Percentiles rank a stretch among this genome's conserved stretches.
phyloP scores from a whole-genome alignment of 192 early-diverging fungal species.

The Backusella liffmaniae region DNA sequence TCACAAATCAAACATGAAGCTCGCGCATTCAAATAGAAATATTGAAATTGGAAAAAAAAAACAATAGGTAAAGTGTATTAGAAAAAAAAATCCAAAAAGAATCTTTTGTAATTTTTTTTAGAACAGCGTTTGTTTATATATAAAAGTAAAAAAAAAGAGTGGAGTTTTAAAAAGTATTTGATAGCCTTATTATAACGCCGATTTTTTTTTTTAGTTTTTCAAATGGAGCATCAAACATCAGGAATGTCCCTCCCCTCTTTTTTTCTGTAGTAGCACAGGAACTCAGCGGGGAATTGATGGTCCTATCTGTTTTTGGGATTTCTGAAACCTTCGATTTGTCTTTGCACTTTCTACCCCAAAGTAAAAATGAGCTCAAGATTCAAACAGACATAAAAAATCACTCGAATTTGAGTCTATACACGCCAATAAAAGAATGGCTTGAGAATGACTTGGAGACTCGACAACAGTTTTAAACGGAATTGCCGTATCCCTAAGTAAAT shows the following conservation, averaged over 20 bases:
- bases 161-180: not conserved
- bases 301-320: conserved; percentile 3
- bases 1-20: conserved; percentile 7
- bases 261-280: conserved; percentile 8
- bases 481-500: conserved; percentile 5
- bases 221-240: conserved; percentile 8
- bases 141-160: not conserved
- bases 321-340: conserved; percentile 4
- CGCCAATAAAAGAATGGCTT: not conserved
- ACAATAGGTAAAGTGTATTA: not conserved
- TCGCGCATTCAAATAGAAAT: conserved; percentile 10
- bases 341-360: not conserved
- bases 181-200: conserved; percentile 4
- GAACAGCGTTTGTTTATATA: conserved; percentile 9
- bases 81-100: conserved; percentile 9
- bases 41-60: not conserved
- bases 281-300: conserved; percentile 6
- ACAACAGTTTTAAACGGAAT: not conserved
- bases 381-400: not conserved
- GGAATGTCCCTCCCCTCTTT: not conserved
- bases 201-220: not conserved
- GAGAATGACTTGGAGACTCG: not conserved
- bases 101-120: conserved; percentile 7
- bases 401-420: conserved; percentile 9
- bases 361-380: not conserved